Evolutionary conservation across 176 grass and related monocot species (phyloP).

Genomic region (bread wheat (Triticum aestivum)): DNA sequence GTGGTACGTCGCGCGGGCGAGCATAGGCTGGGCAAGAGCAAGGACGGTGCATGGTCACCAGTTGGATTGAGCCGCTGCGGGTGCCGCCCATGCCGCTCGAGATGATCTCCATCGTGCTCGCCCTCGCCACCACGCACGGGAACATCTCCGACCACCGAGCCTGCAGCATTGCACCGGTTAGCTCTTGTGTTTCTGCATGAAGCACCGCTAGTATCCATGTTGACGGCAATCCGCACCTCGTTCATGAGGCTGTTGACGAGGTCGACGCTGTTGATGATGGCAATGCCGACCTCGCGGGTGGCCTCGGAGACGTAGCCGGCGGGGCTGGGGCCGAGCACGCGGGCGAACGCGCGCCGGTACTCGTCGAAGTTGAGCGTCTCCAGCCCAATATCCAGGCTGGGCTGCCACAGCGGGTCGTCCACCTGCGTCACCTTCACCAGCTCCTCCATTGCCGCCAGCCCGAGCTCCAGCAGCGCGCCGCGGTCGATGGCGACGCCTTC

Average conservation of each 20-base stretch:
- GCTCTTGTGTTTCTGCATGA: neutral
- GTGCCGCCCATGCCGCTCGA: conserved; percentile 83
- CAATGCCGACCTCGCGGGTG: conserved; percentile 64
- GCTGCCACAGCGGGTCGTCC: conserved; percentile 77
- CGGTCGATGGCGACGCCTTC: conserved; percentile 36
- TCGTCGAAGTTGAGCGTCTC: conserved; percentile 75
- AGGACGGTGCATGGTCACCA: conserved; percentile 44
- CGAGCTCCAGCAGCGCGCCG: conserved; percentile 65
- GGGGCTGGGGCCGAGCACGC: conserved; percentile 50
- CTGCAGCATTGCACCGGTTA: conserved; percentile 26
- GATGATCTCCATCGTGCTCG: conserved; percentile 72
- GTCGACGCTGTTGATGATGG: conserved; percentile 63
- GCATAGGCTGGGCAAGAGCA: neutral
- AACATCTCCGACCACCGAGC: conserved; percentile 90
- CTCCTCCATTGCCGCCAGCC: conserved; percentile 90
- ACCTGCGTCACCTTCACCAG: conserved; percentile 79
- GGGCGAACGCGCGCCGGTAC: conserved; percentile 53
- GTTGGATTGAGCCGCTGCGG: conserved; percentile 80
- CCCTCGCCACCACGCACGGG: conserved; percentile 76
- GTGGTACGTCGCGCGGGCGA: neutral
- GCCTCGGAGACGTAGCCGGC: conserved; percentile 69
- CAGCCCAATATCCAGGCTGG: conserved; percentile 25
- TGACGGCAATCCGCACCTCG: conserved; percentile 32
- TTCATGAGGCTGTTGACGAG: conserved; percentile 94
- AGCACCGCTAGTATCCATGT: too few relatives aligned